Percentiles rank a stretch among this genome's conserved stretches.
phyloP scores from a whole-genome alignment of 169 alveolate species.

The Amoebophrya sp. region DNA sequence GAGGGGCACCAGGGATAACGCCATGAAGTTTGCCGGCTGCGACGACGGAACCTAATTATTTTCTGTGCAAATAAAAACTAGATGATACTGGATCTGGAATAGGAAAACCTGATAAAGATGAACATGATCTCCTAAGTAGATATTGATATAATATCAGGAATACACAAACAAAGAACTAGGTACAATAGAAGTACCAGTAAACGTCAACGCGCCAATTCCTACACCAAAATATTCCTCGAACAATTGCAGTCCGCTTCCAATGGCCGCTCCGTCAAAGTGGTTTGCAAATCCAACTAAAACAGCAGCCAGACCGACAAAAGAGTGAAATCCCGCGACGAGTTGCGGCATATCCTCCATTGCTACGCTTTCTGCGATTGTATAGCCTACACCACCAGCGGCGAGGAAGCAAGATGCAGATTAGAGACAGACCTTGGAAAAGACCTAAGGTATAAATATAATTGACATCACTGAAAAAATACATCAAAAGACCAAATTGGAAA shows the following conservation, averaged over 20 bases:
- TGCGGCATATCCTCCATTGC: slow-evolving; percentile 67
- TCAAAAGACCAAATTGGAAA: neutral
- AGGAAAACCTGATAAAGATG: too few relatives aligned
- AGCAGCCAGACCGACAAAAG: slow-evolving; percentile 92
- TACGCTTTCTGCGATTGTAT: slow-evolving; percentile 38
- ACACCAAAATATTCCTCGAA: neutral
- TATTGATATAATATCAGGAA: too few relatives aligned
- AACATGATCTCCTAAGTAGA: too few relatives aligned
- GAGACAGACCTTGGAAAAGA: too few relatives aligned
- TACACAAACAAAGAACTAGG: slow-evolving; percentile 82
- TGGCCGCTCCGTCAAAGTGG: slow-evolving; percentile 39
- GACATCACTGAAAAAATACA: slow-evolving; percentile 29
- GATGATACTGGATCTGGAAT: too few relatives aligned
- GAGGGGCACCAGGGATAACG: neutral
- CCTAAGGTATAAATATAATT: too few relatives aligned
- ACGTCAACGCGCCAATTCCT: slow-evolving; percentile 78
- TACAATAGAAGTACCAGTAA: slow-evolving; percentile 87
- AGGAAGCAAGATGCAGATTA: slow-evolving; percentile 38
- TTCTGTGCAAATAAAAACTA: too few relatives aligned
- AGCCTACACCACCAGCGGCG: slow-evolving; percentile 50
- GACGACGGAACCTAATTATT: neutral
- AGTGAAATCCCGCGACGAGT: slow-evolving; percentile 86
- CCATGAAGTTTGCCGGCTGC: neutral
- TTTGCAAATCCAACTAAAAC: slow-evolving; percentile 65
- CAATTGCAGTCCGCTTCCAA: neutral